Evolutionary conservation across 257 asterid species (phyloP).

Genomic region (Sherardia arvensis): DNA sequence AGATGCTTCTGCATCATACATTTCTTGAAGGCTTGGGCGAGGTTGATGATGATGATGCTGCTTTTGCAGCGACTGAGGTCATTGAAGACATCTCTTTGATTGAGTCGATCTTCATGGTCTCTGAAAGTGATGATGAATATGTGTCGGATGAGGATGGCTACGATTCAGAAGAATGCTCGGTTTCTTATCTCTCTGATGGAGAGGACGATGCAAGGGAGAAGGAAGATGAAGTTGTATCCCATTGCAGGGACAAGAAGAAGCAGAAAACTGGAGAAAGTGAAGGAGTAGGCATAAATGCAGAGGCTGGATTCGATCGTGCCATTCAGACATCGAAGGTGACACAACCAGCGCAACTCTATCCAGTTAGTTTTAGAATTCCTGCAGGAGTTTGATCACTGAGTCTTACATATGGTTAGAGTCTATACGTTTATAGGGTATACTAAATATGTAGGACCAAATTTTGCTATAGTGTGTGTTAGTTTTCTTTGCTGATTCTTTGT

Average conservation of each 20-base stretch:
- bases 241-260: conserved; percentile 22
- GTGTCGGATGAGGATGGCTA: conserved; percentile 6
- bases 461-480: neutral
- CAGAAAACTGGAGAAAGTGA: conserved; percentile 22
- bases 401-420: neutral
- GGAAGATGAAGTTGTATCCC: conserved; percentile 24
- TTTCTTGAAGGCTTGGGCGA: conserved; percentile 42
- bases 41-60: conserved; percentile 26
- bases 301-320: conserved; percentile 25
- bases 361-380: conserved; percentile 42
- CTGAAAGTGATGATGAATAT: conserved; percentile 41
- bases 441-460: conserved; percentile 22
- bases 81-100: conserved; percentile 46
- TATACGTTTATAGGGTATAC: conserved; percentile 11
- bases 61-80: conserved; percentile 25
- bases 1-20: conserved; percentile 60
- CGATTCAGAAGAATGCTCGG: conserved; percentile 34
- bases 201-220: conserved; percentile 31
- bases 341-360: conserved; percentile 21
- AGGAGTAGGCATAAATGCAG: conserved; percentile 17
- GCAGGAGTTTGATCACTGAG: conserved; percentile 40
- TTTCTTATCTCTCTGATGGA: conserved; percentile 31
- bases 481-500: conserved; percentile 2
- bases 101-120: conserved; percentile 37
- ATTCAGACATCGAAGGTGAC: conserved; percentile 18